Conservation (phyloP, 805 yeast species). For the baker's yeast (Saccharomyces cerevisiae) region DNA sequence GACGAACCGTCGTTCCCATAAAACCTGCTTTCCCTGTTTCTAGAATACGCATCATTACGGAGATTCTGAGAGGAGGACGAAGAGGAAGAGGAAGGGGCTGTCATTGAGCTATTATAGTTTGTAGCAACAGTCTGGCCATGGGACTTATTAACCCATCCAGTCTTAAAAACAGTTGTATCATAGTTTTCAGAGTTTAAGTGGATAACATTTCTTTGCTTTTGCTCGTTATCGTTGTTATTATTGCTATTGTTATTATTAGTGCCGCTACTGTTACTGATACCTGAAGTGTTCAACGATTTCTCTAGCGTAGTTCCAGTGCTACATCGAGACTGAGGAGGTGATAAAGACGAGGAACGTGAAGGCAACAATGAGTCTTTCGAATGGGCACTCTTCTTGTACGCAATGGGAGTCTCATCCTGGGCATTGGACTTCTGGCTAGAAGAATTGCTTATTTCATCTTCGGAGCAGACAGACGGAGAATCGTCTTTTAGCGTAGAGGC, state of each 20-base stretch:
- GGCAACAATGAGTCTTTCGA: not conserved
- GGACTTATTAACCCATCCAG: constrained; percentile 55
- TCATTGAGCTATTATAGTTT: not conserved
- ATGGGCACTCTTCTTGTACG: not conserved
- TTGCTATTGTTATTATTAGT: not conserved
- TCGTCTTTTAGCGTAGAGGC: constrained; percentile 4
- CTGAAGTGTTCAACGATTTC: not conserved
- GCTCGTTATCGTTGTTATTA: not conserved
- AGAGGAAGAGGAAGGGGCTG: constrained; percentile 8
- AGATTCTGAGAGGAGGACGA: constrained; percentile 2
- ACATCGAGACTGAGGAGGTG: not conserved
- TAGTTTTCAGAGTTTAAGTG: constrained; percentile 27
- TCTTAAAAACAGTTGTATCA: constrained; percentile 37
- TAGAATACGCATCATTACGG: not conserved
- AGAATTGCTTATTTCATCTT: not conserved
- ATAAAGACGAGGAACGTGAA: not conserved
- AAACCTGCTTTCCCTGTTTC: constrained; percentile 22
- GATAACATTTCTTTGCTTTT: not conserved
- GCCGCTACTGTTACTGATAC: not conserved
- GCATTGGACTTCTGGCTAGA: not conserved
- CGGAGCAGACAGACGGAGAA: constrained; percentile 4
- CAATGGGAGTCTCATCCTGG: not conserved
- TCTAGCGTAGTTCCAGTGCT: not conserved
- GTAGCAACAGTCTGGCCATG: constrained; percentile 19
- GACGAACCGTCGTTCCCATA: constrained; percentile 8